Base-by-base conservation (phyloP, 2,329 filamentous ascomycete species). In the Dothideomycetes sp. region DNA sequence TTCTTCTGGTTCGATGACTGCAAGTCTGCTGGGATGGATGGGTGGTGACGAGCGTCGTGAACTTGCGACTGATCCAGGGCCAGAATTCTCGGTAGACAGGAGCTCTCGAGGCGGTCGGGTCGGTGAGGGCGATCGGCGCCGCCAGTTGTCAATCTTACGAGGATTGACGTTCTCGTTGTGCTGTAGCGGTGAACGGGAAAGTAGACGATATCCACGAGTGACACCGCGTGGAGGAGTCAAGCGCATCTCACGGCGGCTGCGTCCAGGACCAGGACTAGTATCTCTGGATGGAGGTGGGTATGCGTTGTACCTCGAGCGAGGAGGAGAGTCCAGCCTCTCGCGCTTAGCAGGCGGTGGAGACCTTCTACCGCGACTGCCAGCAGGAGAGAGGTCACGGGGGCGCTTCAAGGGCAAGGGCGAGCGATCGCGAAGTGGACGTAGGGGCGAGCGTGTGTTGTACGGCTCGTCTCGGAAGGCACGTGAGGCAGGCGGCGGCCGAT, bases 41-140 rank as follows among this genome's bases (percentile, higher is more conserved):
- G 64, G 71, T 12, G 78, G 78, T 5, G 78, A 80, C 7, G 78
- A 78, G 34, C 74, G 68, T 43, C 75, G 70, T 16, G 77, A 80
- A 20, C 72, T 76, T 15, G 68, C 59, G 15, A 61, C 68, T 7
- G 77, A 80, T 27, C 68, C 71, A 42, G 68, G 61, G 16, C 67
- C 70, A 16, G 71, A 74, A 29, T 66, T 64, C 36, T 70, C 67
- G 27, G 65, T 67, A 23, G 68, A 68, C 2, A 48, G 29, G 31
- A 54, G 53, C 27, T 57, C 55, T 19, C 50, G 50, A 37, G 52
- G 51, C 15, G 49, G 53, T 18, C 52, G 60, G 29, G 58, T 57
- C 22, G 66, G 67, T 27, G 73, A 77, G 18, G 68, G 70, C 37
- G 74, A 77, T 25, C 69, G 65, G 40, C 70, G 69, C 49, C 69